Conservation (phyloP, 179 eudicot species). For the Amaranthus tricolor region DNA sequence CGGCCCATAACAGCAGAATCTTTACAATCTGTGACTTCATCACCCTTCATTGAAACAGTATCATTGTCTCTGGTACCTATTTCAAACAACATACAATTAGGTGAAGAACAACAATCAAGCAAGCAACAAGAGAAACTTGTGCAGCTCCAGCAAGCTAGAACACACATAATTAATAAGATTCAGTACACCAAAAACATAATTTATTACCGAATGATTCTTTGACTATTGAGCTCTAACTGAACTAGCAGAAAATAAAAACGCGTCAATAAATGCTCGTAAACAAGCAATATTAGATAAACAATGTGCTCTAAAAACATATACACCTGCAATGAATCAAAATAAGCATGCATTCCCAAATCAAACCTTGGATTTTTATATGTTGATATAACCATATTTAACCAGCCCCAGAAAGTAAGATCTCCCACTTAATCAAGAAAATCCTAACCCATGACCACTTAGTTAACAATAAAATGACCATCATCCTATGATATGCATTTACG, state of each 20-base stretch:
- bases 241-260: background rate
- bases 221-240: background rate
- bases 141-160: background rate
- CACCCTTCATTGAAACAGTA: constrained; percentile 31
- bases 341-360: background rate
- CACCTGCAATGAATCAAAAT: background rate
- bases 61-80: constrained; percentile 51
- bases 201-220: background rate
- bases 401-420: background rate
- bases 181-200: background rate
- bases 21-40: constrained; percentile 37
- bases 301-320: background rate
- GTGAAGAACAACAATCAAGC: constrained; percentile 3
- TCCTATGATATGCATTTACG: background rate
- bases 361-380: background rate
- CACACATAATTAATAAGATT: background rate
- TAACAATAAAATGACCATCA: background rate
- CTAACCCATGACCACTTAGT: background rate
- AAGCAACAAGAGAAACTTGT: too few species aligned
- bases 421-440: background rate
- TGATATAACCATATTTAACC: background rate
- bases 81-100: constrained; percentile 6
- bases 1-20: constrained; percentile 43
- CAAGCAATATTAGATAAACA: background rate
- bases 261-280: background rate